Evolutionary conservation across 148 eudicot genomes (phyloP).

Genomic region (Silene latifolia): DNA sequence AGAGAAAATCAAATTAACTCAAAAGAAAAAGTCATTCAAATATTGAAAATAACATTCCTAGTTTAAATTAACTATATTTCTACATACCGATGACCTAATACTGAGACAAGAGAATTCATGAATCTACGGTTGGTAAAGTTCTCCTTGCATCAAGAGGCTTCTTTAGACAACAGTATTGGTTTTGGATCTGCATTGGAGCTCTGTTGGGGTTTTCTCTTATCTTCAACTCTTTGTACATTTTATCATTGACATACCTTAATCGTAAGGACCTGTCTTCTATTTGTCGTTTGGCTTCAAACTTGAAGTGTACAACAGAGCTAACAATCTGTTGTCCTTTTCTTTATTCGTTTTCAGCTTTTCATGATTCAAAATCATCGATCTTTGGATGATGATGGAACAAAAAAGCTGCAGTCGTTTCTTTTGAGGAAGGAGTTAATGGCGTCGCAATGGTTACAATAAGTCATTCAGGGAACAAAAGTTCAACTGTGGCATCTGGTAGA

Average conservation of each 20-base stretch:
- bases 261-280: slow-evolving; percentile 38
- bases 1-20: too few species aligned
- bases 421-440: slow-evolving; percentile 24
- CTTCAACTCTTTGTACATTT: slow-evolving; percentile 57
- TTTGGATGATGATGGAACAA: slow-evolving; percentile 26
- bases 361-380: slow-evolving; percentile 44
- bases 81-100: slow-evolving; percentile 42
- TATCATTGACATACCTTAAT: slow-evolving; percentile 48
- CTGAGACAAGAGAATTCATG: slow-evolving; percentile 49
- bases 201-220: slow-evolving; percentile 56
- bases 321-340: background rate
- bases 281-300: background rate
- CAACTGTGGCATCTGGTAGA: slow-evolving; percentile 27
- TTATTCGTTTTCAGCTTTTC: slow-evolving; percentile 46
- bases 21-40: too few species aligned
- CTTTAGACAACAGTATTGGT: slow-evolving; percentile 52
- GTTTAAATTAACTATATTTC: slow-evolving; percentile 1
- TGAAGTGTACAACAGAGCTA: background rate
- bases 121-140: slow-evolving; percentile 59
- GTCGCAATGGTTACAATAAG: slow-evolving; percentile 22
- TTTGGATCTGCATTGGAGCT: slow-evolving; percentile 64
- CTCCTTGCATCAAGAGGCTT: slow-evolving; percentile 66
- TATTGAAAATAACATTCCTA: too few species aligned
- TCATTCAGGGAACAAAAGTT: slow-evolving; percentile 15
- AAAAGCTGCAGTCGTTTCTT: slow-evolving; percentile 20